Conservation (phyloP, 2,329 filamentous ascomycete genomes). For the Nigrospora osmanthi region DNA sequence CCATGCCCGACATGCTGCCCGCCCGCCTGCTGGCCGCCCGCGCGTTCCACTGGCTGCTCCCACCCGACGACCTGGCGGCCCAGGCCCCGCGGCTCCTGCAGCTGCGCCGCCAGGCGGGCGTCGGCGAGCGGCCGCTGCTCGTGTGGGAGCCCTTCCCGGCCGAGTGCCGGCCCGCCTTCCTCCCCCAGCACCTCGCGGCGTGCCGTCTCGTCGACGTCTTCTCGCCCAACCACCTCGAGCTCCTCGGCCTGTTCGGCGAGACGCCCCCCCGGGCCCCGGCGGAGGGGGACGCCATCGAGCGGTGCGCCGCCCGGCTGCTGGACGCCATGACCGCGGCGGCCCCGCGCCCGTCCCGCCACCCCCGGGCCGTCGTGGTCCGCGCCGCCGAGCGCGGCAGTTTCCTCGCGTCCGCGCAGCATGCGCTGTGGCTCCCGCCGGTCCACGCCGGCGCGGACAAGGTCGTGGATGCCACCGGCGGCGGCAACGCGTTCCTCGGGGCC, state of each 20-base stretch:
- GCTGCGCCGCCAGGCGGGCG: not conserved
- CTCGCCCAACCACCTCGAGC: slow-evolving; percentile 28
- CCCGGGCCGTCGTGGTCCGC: slow-evolving; percentile 14
- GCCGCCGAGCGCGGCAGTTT: slow-evolving; percentile 22
- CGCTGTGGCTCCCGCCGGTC: slow-evolving; percentile 22
- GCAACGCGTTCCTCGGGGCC: slow-evolving; percentile 26
- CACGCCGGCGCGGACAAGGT: slow-evolving; percentile 8
- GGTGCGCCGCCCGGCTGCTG: slow-evolving; percentile 11
- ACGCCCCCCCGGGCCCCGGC: slow-evolving; percentile 6
- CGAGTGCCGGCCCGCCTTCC: slow-evolving; percentile 10
- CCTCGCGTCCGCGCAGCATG: slow-evolving; percentile 1
- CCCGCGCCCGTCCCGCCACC: not conserved
- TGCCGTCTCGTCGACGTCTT: slow-evolving; percentile 22
- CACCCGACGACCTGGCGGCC: slow-evolving; percentile 6
- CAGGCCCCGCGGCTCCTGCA: slow-evolving; percentile 13
- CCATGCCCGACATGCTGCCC: slow-evolving; percentile 5
- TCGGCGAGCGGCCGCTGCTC: slow-evolving; percentile 2
- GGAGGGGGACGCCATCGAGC: slow-evolving; percentile 13
- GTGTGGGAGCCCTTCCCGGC: slow-evolving; percentile 9
- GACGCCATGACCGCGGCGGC: slow-evolving; percentile 6
- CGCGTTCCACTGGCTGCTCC: slow-evolving; percentile 17
- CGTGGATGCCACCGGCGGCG: slow-evolving; percentile 25
- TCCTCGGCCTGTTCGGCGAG: slow-evolving; percentile 14
- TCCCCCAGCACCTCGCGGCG: slow-evolving; percentile 16
- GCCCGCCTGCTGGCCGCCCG: slow-evolving; percentile 5